These are phyloP conservation scores for Chaetomium tenue DNA, from an alignment of 495 filamentous ascomycete species.

Conservation along the genomic window DNA sequence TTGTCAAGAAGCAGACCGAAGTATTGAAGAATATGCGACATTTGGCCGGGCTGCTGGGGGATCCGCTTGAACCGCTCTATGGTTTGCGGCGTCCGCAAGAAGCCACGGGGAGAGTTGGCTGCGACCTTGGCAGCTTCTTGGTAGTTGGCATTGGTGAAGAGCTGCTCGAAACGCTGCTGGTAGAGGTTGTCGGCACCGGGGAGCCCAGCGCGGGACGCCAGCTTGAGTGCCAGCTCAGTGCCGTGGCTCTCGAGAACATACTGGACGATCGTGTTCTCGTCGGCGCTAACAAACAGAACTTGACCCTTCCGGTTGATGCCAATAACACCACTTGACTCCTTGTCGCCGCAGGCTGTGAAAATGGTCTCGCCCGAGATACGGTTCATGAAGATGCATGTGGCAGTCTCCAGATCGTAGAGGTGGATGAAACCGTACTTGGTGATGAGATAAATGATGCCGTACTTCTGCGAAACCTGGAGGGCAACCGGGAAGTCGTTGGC, in stretches of 20 bases:
- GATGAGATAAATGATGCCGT: constrained; percentile 92
- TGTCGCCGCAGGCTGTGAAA: constrained; percentile 85
- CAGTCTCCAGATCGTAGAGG: constrained; percentile 94
- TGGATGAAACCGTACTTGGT: constrained; percentile 99
- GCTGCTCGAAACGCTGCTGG: constrained; percentile 83
- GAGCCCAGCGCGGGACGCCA: constrained; percentile 89
- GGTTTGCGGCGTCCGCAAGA: constrained; percentile 87
- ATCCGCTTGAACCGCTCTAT: constrained; percentile 92
- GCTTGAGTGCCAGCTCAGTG: constrained; percentile 84
- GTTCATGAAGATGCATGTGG: constrained; percentile 99
- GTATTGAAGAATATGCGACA: constrained; percentile 94
- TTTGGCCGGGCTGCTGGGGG: constrained; percentile 68
- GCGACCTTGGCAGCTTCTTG: constrained; percentile 89
- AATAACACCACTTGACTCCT: constrained; percentile 81
- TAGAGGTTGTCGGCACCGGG: constrained; percentile 95
- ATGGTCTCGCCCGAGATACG: constrained; percentile 99
- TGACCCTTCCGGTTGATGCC: constrained; percentile 97
- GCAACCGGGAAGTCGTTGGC: constrained; percentile 97
- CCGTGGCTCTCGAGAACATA: constrained; percentile 96
- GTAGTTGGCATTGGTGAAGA: constrained; percentile 73
- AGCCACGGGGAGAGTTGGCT: constrained; percentile 93
- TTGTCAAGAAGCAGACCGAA: constrained; percentile 97
- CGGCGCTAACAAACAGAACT: constrained; percentile 87
- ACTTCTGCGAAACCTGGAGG: constrained; percentile 93
- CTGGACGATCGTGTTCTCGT: constrained; percentile 84